Base-by-base conservation (phyloP, 2,329 filamentous ascomycete species). In the Nakataea oryzae region DNA sequence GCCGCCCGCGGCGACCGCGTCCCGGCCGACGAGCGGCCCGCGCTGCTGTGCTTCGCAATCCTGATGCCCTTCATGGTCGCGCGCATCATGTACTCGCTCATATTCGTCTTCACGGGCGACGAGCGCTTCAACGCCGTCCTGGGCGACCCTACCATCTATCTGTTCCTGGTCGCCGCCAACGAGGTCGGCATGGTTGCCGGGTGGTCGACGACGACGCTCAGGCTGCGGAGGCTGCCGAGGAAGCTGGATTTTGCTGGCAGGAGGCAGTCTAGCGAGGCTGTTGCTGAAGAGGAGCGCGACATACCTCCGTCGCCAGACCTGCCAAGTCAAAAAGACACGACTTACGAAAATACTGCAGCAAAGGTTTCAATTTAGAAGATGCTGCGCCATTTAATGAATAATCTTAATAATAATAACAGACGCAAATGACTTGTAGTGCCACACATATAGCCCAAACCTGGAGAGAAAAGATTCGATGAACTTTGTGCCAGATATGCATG, bases 151-250 rank as follows among this genome's bases (percentile, higher is more conserved):
- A 71, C 70, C 26, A 63, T 70, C 50, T 72, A 69, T 30, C 64
- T 72, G 30, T 69, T 68, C 62, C 72, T 72, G 69, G 60, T 56
- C 57, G 70, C 71, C 29, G 62, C 71, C 58, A 69, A 71, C 63
- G 70, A 72, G 62, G 71, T 72, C 28, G 58, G 67, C 55, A 67
- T 65, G 47, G 68, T 71, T 62, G 63, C 54, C 2, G 61, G 71
- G 24, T 64, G 62, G n/a, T 58, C 27, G 27, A 29, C 56, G 56
- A 58, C 56, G 26, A 29, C 29, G 27, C 21, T 58, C 13, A 8
- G 29, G 56, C 56, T 58, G 56, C 17, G 56, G 5, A 29, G 27
- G 27, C 27, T 58, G 56, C 56, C 56, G 56, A 6, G 26, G 27
- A 29, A n/a, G 28, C 21, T 50, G 41, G 24, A 50, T 11, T 17